A percentile compares a stretch with the other conserved stretches of the same genome.
phyloP scores from a whole-genome alignment of 2,329 filamentous ascomycete genomes.

The Sordariomycetes sp. region DNA sequence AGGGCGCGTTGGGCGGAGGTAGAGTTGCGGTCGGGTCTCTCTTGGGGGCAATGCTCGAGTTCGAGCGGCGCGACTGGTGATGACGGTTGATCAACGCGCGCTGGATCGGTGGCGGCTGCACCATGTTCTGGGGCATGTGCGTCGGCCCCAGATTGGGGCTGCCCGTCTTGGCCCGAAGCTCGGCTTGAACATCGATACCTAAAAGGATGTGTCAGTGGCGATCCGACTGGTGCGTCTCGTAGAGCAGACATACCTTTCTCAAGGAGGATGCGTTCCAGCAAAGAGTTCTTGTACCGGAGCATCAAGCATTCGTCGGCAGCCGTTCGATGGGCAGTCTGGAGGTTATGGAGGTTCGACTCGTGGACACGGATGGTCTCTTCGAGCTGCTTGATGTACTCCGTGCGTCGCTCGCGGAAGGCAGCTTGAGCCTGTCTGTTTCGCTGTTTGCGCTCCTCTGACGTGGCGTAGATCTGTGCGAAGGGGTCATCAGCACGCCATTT shows the following conservation, averaged over 20 bases:
- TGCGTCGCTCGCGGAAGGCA: constrained; percentile 90
- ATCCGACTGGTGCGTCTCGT: neutral
- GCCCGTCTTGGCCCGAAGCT: constrained; percentile 85
- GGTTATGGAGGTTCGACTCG: constrained; percentile 84
- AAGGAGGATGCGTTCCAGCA: constrained; percentile 87
- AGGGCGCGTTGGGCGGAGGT: constrained; percentile 32
- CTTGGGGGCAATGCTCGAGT: constrained; percentile 68
- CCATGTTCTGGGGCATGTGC: constrained; percentile 56
- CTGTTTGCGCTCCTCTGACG: constrained; percentile 96
- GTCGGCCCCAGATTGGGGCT: constrained; percentile 71
- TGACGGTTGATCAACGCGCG: constrained; percentile 75
- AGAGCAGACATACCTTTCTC: constrained; percentile 67
- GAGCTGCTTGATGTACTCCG: constrained; percentile 98
- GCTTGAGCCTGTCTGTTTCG: constrained; percentile 95
- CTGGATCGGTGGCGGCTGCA: constrained; percentile 69
- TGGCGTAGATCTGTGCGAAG: constrained; percentile 77
- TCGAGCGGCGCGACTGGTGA: constrained; percentile 63
- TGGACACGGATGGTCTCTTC: constrained; percentile 96
- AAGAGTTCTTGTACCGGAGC: constrained; percentile 96
- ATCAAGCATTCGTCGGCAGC: constrained; percentile 96
- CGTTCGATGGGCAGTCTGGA: constrained; percentile 89
- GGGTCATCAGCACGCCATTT: constrained; percentile 8
- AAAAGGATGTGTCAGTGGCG: constrained; percentile 3
- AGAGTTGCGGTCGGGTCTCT: constrained; percentile 45
- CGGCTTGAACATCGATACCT: constrained; percentile 97